Base-by-base conservation (phyloP, 2,329 filamentous ascomycete genomes). In the Aspergillus pseudoterreus region DNA sequence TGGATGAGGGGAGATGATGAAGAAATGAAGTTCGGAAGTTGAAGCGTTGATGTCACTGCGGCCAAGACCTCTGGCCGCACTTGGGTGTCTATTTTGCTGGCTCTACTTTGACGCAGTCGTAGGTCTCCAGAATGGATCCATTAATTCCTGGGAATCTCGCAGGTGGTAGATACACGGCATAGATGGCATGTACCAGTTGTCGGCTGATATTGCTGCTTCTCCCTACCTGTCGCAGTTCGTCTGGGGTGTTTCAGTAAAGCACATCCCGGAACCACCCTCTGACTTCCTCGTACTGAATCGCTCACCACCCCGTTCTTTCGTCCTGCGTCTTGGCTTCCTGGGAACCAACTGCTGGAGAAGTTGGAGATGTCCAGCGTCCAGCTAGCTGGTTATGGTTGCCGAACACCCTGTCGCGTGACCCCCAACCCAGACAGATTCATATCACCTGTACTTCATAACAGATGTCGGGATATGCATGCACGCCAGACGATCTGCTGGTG, bases 21-120 rank as follows among this genome's bases (percentile, higher is more conserved):
- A 14, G 24, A 38, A 45, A 33, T n/a, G 33, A 36, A 49, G 51
- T 30, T 52, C 45, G 43, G 43, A 52, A 51, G 49, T 57, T 54
- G 50, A 50, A 55, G 59, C 46, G 54, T 46, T 47, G 49, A 53
- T 50, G 47, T 62, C 59, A 59, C 57, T 52, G 53, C 46, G 35
- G 50, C 54, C 50, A 52, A 52, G 50, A 52, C 22, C 36, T 14
- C 19, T 36, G 33, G 9, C 14, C 33, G 33, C 45, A 14, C 17
- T 17, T n/a, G 14, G 15, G 15, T 38, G 8, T 38, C 6, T 42
- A 12, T 21, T 2, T 41, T 41, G 15, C 12, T 38, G 35, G 35
- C 35, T 19, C 39, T 42, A 42, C 39, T 42, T 17, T 5, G 35
- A 38, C 8, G 35, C 35, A 38, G 35, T 38, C 12, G 35, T 17